Conservation (phyloP, 2,329 filamentous ascomycete species). For the Rosellinia necatrix region DNA sequence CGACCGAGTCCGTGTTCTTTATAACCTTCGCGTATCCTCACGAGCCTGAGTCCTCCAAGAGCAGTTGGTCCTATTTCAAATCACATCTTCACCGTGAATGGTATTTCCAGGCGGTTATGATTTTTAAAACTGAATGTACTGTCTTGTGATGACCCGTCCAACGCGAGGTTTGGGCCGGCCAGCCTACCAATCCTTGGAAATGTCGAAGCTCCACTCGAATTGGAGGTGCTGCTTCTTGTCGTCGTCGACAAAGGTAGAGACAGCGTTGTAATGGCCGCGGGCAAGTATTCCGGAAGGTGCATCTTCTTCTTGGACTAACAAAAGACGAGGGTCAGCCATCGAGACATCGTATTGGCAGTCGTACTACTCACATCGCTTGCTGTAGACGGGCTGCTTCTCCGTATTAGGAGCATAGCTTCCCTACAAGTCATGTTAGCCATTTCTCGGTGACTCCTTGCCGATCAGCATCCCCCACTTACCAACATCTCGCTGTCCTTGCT, state of each 20-base stretch:
- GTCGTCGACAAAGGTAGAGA: constrained; percentile 92
- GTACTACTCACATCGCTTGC: constrained; percentile 80
- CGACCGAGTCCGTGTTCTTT: constrained; percentile 6
- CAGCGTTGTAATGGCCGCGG: constrained; percentile 86
- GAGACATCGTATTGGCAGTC: not conserved
- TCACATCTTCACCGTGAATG: not conserved
- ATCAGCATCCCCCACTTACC: constrained; percentile 57
- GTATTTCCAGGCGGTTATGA: not conserved
- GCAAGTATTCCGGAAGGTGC: constrained; percentile 89
- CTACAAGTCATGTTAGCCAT: constrained; percentile 50
- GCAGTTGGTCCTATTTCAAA: constrained; percentile 4
- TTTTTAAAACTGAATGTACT: not conserved
- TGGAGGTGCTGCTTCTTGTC: constrained; percentile 87
- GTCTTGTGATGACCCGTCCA: not conserved
- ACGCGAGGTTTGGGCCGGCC: not conserved
- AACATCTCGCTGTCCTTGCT: constrained; percentile 99
- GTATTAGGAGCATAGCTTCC: constrained; percentile 94
- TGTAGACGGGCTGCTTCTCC: constrained; percentile 80
- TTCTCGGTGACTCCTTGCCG: not conserved
- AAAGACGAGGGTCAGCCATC: constrained; percentile 12
- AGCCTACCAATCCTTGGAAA: constrained; percentile 89
- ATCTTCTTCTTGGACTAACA: constrained; percentile 87
- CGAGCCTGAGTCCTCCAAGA: not conserved
- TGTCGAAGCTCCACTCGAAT: constrained; percentile 97
- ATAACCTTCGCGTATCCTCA: constrained; percentile 1